phyloP scores from a whole-genome alignment of 331 rosid species.

The Acacia concinna region DNA sequence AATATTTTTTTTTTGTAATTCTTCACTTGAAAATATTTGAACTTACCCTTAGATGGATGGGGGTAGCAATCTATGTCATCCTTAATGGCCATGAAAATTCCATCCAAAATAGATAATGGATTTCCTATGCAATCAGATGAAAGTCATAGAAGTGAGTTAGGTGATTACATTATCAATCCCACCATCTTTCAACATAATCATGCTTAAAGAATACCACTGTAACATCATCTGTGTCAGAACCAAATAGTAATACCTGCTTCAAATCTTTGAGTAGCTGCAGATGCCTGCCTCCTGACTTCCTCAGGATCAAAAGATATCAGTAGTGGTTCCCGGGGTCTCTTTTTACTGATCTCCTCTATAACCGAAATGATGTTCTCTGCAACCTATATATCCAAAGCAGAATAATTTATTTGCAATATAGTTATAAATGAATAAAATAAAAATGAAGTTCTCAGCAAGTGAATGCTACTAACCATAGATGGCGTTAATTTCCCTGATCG shows the following conservation, averaged over 20 bases:
- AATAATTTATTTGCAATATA: conserved; percentile 20
- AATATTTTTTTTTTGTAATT: conserved; percentile 3
- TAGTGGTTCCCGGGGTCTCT: conserved; percentile 62
- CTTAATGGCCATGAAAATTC: conserved; percentile 90
- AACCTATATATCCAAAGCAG: conserved; percentile 46
- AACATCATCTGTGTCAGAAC: conserved; percentile 19
- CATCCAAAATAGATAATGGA: conserved; percentile 83
- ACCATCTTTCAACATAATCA: conserved; percentile 13
- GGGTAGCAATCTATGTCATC: conserved; percentile 96
- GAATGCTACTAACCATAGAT: conserved; percentile 53
- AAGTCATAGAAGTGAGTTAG: conserved; percentile 26
- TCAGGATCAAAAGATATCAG: conserved; percentile 77
- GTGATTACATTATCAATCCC: conserved; percentile 9
- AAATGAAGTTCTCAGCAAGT: conserved; percentile 10
- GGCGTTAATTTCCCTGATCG: conserved; percentile 73
- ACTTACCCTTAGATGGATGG: conserved; percentile 74
- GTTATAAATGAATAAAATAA: conserved; percentile 10
- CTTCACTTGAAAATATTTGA: not conserved
- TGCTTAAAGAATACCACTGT: conserved; percentile 14
- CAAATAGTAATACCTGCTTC: conserved; percentile 69
- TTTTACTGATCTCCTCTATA: conserved; percentile 55
- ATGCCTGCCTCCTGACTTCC: conserved; percentile 80
- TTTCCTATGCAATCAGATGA: conserved; percentile 50
- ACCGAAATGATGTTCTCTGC: conserved; percentile 72
- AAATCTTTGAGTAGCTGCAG: conserved; percentile 83